Conservation (phyloP, 108 stramenopile species). For the Skeletonema tropicum region DNA sequence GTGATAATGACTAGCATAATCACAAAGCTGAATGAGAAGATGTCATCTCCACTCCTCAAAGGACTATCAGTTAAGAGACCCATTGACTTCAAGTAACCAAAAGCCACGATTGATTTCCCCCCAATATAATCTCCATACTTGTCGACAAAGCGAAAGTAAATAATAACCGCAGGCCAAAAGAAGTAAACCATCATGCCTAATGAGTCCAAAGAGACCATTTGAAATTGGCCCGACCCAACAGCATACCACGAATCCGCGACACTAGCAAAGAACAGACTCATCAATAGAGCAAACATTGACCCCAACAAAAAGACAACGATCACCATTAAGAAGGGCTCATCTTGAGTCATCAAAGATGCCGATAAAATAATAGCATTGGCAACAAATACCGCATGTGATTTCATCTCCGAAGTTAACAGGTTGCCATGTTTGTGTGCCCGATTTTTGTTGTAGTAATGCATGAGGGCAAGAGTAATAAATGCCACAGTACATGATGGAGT, state of each 20-base stretch:
- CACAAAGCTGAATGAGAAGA: slow-evolving; percentile 14
- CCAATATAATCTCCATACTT: slow-evolving; percentile 26
- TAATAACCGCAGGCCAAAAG: slow-evolving; percentile 24
- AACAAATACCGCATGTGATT: slow-evolving; percentile 29
- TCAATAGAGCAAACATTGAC: slow-evolving; percentile 18
- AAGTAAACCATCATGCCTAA: slow-evolving; percentile 45
- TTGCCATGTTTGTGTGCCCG: slow-evolving; percentile 43
- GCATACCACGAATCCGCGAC: slow-evolving; percentile 48
- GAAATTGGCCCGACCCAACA: slow-evolving; percentile 54
- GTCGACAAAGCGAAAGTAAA: slow-evolving; percentile 35
- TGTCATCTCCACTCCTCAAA: background rate
- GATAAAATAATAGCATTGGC: slow-evolving; percentile 23
- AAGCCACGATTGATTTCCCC: background rate
- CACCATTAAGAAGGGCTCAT: background rate
- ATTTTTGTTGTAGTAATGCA: slow-evolving; percentile 21
- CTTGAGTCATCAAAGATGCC: background rate
- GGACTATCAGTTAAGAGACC: background rate
- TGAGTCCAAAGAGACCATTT: slow-evolving; percentile 50
- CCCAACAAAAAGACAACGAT: slow-evolving; percentile 24
- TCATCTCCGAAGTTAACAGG: slow-evolving; percentile 34
- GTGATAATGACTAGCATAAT: no score
- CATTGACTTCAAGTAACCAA: background rate
- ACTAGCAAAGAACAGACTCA: slow-evolving; percentile 22
- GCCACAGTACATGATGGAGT: slow-evolving; percentile 17
- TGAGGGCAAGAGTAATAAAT: slow-evolving; percentile 19